Base-by-base conservation (phyloP, 2,329 filamentous ascomycete genomes). In the Fusarium sp. region DNA sequence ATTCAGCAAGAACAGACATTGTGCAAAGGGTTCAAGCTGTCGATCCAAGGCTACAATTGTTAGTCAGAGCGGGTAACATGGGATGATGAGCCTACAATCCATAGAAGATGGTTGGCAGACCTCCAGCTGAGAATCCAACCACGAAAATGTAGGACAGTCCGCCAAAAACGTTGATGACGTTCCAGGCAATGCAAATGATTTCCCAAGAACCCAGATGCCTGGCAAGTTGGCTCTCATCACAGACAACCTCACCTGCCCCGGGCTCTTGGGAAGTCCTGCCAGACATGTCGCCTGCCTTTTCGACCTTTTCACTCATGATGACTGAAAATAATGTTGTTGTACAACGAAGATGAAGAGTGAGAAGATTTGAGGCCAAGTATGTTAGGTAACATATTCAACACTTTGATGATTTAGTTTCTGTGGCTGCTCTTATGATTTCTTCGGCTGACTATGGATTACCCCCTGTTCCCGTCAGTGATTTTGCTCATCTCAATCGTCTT, bases 91-190 rank as follows among this genome's bases (percentile, higher is more conserved):
- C 58, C 2, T 66, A 66, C 57, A 61, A 66, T 25, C 58, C 64
- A 35, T 62, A 62, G 9, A 66, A 30, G 30, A 66, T 61, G n/a
- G 58, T 35, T 10, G 45, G 37, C 14, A 66, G 38, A 12, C 64
- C 64, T 22, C 64, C 64, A 14, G 64, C 64, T 2, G 64, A 66
- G 9, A 62, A 22, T 5, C 64, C 57, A 45, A 66, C 25, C 27
- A 62, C n/a, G n/a, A 66, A 30, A 20, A 62, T 61, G 27, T 33
- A 66, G 9, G 64, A 66, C 40, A 66, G 40, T 37, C 58, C 45
- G 14, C 64, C 64, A 37, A 56, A 66, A 11, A 60, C n/a, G 33
- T 66, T 66, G 14, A 66, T 11, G 14, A 33, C 57, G n/a, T 33
- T n/a, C 64, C 64, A 66, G 25, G 22, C 64, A 20, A 66, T 15